Evolutionary conservation across 2,329 filamentous ascomycete species (phyloP).

Genomic region (Immersiporthe knoxdaviesiana): DNA sequence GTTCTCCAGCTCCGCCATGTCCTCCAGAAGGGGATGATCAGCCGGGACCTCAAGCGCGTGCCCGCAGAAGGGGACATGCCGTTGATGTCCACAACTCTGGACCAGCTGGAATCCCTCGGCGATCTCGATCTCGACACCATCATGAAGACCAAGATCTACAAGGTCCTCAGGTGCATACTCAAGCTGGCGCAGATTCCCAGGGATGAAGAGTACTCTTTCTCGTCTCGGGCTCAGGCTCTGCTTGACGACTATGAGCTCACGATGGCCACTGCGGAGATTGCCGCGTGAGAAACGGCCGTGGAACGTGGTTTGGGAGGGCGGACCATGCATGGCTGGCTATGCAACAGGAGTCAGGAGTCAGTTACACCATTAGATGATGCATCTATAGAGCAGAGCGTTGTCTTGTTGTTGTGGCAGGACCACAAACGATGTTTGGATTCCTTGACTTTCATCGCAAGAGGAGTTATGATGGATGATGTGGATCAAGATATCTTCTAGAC

Average conservation of each 20-base stretch:
- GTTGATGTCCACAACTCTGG: constrained; percentile 1
- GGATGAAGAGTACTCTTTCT: constrained; percentile 13
- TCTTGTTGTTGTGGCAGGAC: neutral
- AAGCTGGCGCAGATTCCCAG: constrained; percentile 7
- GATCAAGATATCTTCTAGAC: neutral
- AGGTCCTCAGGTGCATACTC: constrained; percentile 14
- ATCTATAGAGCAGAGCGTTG: neutral
- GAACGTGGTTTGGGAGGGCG: neutral
- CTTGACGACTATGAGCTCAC: constrained; percentile 18
- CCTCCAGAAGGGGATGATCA: constrained; percentile 16
- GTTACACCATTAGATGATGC: neutral
- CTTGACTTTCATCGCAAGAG: neutral
- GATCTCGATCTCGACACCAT: constrained; percentile 12
- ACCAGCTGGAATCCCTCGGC: constrained; percentile 1
- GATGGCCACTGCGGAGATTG: neutral
- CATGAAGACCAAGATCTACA: constrained; percentile 5
- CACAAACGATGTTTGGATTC: neutral
- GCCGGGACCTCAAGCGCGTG: neutral
- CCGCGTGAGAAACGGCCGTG: neutral
- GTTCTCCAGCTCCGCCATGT: constrained; percentile 3
- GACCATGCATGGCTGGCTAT: neutral
- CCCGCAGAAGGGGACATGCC: constrained; percentile 1
- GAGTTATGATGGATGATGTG: neutral
- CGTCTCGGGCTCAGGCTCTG: constrained; percentile 10
- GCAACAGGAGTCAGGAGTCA: neutral